phyloP scores from a whole-genome alignment of 1,139 yeast genomes.

The Barnettozyma hawaiiensis region DNA sequence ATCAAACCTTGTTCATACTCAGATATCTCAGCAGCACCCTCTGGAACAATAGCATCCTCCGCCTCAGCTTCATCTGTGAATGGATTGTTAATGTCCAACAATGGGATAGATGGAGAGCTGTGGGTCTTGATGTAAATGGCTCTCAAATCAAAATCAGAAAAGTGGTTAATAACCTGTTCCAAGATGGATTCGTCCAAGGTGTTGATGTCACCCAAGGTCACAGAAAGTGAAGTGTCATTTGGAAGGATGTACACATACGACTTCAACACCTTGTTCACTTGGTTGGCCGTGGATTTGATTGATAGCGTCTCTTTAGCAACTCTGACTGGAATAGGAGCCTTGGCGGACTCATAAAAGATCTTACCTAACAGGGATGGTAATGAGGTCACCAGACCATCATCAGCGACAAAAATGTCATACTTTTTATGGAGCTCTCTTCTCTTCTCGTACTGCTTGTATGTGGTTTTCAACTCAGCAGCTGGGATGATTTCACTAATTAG shows the following conservation, averaged over 20 bases:
- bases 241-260: constrained; percentile 67
- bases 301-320: constrained; percentile 45
- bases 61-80: constrained; percentile 36
- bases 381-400: constrained; percentile 72
- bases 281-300: constrained; percentile 49
- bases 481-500: constrained; percentile 37
- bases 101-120: constrained; percentile 77
- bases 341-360: constrained; percentile 57
- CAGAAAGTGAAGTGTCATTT: constrained; percentile 61
- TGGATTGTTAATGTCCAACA: constrained; percentile 62
- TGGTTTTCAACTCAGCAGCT: constrained; percentile 55
- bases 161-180: constrained; percentile 45
- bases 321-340: constrained; percentile 69
- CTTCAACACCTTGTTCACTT: constrained; percentile 50
- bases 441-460: constrained; percentile 63
- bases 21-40: constrained; percentile 41
- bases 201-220: constrained; percentile 60
- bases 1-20: constrained; percentile 71
- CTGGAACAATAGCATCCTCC: constrained; percentile 33
- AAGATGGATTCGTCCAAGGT: constrained; percentile 46
- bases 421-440: constrained; percentile 57
- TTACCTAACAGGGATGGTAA: constrained; percentile 84
- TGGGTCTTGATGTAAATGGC: constrained; percentile 64
- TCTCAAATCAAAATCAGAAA: constrained; percentile 46
- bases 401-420: constrained; percentile 74